phyloP scores from a whole-genome alignment of 768 basidiomycete species.

The Leccinum subtestaceum region DNA sequence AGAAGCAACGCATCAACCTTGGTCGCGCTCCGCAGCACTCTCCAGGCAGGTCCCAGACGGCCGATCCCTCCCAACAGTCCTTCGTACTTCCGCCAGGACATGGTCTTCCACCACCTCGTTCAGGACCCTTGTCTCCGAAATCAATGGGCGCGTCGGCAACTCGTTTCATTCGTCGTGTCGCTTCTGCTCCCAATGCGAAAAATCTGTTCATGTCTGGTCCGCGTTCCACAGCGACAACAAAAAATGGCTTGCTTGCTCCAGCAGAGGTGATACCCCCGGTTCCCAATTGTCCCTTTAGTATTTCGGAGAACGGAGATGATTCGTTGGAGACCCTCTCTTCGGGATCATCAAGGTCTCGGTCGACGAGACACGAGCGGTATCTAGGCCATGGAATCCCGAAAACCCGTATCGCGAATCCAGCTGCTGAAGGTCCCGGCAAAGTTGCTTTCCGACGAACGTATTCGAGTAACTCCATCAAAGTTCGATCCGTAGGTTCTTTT shows the following conservation, averaged over 20 bases:
- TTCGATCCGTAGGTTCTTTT: conserved; percentile 62
- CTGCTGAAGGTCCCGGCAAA: conserved; percentile 51
- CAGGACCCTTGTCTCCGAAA: conserved; percentile 62
- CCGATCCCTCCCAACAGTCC: conserved; percentile 41
- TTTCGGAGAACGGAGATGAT: conserved; percentile 59
- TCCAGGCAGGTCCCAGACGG: conserved; percentile 24
- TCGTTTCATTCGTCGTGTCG: conserved; percentile 91
- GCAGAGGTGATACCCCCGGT: conserved; percentile 57
- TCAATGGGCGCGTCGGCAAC: conserved; percentile 72
- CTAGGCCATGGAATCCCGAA: conserved; percentile 30
- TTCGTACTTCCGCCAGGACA: conserved; percentile 30
- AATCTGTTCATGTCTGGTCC: conserved; percentile 71
- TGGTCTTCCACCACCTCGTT: conserved; percentile 34
- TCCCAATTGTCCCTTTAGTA: conserved; percentile 45
- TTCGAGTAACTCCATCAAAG: conserved; percentile 96
- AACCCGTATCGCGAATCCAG: conserved; percentile 46
- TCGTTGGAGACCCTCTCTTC: conserved; percentile 81
- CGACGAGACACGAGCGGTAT: conserved; percentile 41
- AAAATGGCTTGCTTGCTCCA: conserved; percentile 78
- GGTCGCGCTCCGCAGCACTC: conserved; percentile 43
- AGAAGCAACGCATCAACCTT: conserved; percentile 47
- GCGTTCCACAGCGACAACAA: conserved; percentile 58
- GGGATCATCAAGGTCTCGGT: conserved; percentile 61
- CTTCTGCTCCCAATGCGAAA: conserved; percentile 96
- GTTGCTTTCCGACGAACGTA: conserved; percentile 90